Evolutionary conservation across 2,329 filamentous ascomycete genomes (phyloP).

Genomic region (Stromatinia cepivora): DNA sequence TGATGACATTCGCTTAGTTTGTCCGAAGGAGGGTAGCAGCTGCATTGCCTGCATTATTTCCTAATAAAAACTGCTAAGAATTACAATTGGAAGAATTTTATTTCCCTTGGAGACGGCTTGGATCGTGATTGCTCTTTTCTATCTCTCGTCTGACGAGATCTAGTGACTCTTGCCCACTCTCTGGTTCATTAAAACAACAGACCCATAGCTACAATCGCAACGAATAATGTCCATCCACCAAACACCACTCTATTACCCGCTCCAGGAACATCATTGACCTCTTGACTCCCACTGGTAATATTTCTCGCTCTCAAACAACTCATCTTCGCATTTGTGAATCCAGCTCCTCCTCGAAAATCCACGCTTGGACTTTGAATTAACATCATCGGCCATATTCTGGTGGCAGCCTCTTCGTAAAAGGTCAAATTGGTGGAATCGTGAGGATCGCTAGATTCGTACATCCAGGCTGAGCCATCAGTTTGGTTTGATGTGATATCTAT

Average conservation of each 20-base stretch:
- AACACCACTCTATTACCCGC: not conserved
- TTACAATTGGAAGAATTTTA: too few relatives aligned
- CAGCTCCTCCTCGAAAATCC: not conserved
- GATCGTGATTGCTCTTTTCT: not conserved
- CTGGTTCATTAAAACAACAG: not conserved
- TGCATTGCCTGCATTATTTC: too few relatives aligned
- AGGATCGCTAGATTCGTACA: not conserved
- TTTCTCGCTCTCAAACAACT: slow-evolving; percentile 8
- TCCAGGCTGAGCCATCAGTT: slow-evolving; percentile 8
- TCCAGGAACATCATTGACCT: slow-evolving; percentile 2
- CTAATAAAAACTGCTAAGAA: too few relatives aligned
- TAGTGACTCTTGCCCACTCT: too few relatives aligned
- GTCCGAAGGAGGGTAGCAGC: not conserved
- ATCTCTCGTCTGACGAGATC: too few relatives aligned
- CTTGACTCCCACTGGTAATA: not conserved
- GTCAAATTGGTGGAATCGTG: slow-evolving; percentile 2
- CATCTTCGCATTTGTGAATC: not conserved
- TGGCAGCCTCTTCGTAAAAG: slow-evolving; percentile 5
- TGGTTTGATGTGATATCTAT: not conserved
- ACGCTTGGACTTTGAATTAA: not conserved
- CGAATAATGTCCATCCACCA: slow-evolving; percentile 1
- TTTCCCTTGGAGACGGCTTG: too few relatives aligned
- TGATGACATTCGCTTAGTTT: not conserved
- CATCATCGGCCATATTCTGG: slow-evolving; percentile 11
- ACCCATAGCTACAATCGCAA: not conserved